Base-by-base conservation (phyloP, 192 early-diverging fungal genomes). In the Coemansia brasiliensis region DNA sequence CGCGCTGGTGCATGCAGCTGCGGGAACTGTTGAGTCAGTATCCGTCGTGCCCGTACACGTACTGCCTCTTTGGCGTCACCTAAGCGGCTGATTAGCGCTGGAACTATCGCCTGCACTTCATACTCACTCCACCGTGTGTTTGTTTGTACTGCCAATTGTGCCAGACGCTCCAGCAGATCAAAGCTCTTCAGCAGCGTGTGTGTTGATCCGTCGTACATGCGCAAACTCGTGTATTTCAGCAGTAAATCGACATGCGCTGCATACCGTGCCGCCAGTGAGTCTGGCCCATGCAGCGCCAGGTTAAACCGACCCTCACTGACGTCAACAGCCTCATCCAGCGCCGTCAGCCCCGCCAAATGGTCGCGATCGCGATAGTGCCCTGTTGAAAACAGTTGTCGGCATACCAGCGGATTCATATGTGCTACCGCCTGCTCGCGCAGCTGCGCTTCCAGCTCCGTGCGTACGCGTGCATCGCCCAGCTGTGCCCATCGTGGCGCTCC, bases 151-250 rank as follows among this genome's bases (percentile, higher is more conserved):
- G 91, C 62, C 37, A 92, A 52, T 1, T 65, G 49, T 10, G 90
- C 66, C 49, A 94, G 58, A 39, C 88, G 88, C 63, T 95, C 89
- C 3, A 92, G 67, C 6, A 94, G 52, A 17, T 94, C 92, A 38
- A 95, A 72, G 55, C 86, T 87, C 65, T 92, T 92, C 18, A 95
- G 82, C 26, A 94, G 74, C 65, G 92, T 90, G 52, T 83, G 90
- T 0, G 94, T 95, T 48, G 88, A 92, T n/a, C 92, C 93, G 54
- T 95, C 94, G 70, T 89, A 92, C 80, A 95, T 91, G 12, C 94
- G 86, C 16, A 95, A 74, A 20, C 92, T 94, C 39, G 92, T 56
- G 61, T 94, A 95, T 55, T 94, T 94, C 35, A 95, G 80, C 38
- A 94, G 60, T 9, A 95, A 57, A 59, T 95, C 94, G 1, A 84